Conservation (phyloP, 129 eudicot genomes). For the Cynara cardunculus region DNA sequence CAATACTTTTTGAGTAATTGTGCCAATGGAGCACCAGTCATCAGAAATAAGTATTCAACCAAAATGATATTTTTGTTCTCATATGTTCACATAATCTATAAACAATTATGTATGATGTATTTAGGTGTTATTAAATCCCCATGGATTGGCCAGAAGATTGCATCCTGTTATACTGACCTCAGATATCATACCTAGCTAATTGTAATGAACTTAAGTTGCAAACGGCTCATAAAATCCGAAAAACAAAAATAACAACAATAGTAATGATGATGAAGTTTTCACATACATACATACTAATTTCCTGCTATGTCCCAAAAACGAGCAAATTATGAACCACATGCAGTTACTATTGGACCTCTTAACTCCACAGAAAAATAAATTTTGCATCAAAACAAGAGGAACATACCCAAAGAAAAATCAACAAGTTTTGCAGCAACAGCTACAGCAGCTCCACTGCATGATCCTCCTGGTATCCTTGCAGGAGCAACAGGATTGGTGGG, state of each 20-base stretch:
- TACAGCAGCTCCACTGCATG: constrained; percentile 97
- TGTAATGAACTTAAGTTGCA: not conserved
- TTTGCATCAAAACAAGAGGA: not conserved
- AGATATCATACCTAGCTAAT: not conserved
- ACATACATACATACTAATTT: not conserved
- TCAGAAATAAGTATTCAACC: not conserved
- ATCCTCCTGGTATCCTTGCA: constrained; percentile 82
- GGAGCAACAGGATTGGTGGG: constrained; percentile 82
- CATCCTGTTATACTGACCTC: not conserved
- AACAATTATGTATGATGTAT: not conserved
- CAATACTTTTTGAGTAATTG: not conserved
- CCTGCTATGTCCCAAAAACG: not conserved
- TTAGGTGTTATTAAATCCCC: not conserved
- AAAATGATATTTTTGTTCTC: not conserved
- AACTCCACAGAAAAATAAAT: not conserved
- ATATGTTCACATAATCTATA: not conserved
- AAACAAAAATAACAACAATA: not conserved
- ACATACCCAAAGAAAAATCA: constrained; percentile 81
- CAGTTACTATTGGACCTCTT: not conserved
- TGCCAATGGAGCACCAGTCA: not conserved
- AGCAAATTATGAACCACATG: not conserved
- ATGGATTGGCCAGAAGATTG: not conserved
- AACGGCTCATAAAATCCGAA: not conserved
- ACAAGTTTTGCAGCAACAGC: constrained; percentile 86
- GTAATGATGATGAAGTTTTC: not conserved